A percentile compares a stretch with the other conserved stretches of the same genome.
These are phyloP conservation scores for Metarhizium rileyi DNA, from an alignment of 2,329 filamentous ascomycete species.

Conservation along the genomic window DNA sequence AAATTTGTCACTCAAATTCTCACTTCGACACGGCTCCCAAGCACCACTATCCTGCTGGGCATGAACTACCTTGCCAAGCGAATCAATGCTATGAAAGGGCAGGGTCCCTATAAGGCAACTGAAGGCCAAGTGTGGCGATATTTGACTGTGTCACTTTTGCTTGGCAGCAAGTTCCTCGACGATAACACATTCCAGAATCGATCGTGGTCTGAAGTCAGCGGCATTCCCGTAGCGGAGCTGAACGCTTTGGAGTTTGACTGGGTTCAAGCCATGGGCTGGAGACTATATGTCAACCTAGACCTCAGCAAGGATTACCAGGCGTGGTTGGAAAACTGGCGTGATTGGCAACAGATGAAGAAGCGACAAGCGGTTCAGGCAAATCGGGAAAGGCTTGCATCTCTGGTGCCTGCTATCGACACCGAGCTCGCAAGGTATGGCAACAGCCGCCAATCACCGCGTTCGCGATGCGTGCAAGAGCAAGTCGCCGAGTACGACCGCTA, in stretches of 20 bases:
- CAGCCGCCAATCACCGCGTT: constrained; percentile 27
- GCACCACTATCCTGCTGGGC: constrained; percentile 81
- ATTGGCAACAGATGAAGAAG: constrained; percentile 48
- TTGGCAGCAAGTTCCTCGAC: constrained; percentile 92
- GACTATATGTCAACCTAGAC: constrained; percentile 76
- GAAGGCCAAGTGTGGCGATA: constrained; percentile 77
- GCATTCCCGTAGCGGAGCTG: constrained; percentile 73
- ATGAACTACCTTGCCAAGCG: constrained; percentile 82
- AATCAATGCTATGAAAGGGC: constrained; percentile 60
- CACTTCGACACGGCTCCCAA: constrained; percentile 80
- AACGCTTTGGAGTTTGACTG: constrained; percentile 83
- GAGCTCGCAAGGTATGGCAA: constrained; percentile 30
- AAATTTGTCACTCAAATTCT: constrained; percentile 90
- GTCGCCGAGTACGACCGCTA: constrained; percentile 43
- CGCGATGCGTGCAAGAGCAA: constrained; percentile 45
- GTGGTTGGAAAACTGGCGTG: constrained; percentile 51
- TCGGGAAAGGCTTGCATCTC: constrained; percentile 39
- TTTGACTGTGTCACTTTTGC: constrained; percentile 71
- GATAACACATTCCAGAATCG: constrained; percentile 98
- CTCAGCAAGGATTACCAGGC: constrained; percentile 61
- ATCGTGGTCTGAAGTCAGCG: constrained; percentile 92
- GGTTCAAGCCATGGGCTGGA: constrained; percentile 74
- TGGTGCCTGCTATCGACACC: constrained; percentile 38
- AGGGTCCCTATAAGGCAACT: constrained; percentile 44
- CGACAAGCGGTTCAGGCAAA: constrained; percentile 36